Evolutionary conservation across 2,329 filamentous ascomycete genomes (phyloP), one percentile per base, ranked within the genome.

Genomic region (Xylariaceae sp.): DNA sequence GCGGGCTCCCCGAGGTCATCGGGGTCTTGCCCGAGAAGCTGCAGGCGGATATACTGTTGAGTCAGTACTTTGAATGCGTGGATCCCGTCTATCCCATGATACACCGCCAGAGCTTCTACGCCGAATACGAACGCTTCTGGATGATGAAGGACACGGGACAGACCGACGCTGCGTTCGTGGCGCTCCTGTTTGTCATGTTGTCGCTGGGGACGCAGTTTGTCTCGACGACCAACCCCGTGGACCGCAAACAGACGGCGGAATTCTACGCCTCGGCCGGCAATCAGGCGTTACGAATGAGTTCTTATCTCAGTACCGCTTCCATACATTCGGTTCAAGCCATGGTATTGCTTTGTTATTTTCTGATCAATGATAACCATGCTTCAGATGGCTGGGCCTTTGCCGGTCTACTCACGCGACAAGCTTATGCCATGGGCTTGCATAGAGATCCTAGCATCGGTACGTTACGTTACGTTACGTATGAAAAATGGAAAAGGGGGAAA

Each of bases 281-380:
- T 63, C 88, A 91, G 70, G 84, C 88, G 0, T 71, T 92, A 43
- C 80, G 88, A 2, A 80, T 91, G 65, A 86, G 83, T 54, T 89
- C 86, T 0, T 92, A 91, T 64, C 77, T 91, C 2, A 91, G 87
- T 68, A 83, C 83, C 44, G 86, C 87, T 1, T 88, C 86, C 0
- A 76, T 90, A 48, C 76, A 83, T 29, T 88, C 87, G 1, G 83
- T 91, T 34, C 87, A 90, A 69, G 83, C 88, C 44, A 91, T 91
- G 87, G 85, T 91, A 0, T 72, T 92, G n/a, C 84, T 91, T 56
- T 85, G 84, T 0, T 91, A 91, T 66, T 92, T 92, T 63, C 75
- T 92, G 37, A 91, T 91, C 74, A 92, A 92, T 64, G 88, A 92
- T 69, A 91, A 91, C 64, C 88, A 91, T 64, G 87, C 87, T 3